Percentiles rank a stretch among this genome's conserved stretches.
Conservation (phyloP, 2,329 filamentous ascomycete species). For the Karstenula rhodostoma region DNA sequence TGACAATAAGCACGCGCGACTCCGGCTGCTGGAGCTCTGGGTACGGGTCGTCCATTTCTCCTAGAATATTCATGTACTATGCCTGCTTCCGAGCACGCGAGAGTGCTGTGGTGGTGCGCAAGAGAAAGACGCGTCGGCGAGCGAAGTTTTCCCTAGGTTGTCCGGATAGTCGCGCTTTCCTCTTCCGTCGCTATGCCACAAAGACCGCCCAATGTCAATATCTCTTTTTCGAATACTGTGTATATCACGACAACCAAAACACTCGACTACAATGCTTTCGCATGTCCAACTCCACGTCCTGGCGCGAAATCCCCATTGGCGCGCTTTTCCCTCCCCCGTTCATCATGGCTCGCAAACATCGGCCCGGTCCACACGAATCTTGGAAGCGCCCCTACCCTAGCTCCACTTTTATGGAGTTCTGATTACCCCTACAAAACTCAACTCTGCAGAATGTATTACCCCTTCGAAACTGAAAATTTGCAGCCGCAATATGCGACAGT, state of each 20-base stretch:
- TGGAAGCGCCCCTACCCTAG: slow-evolving; percentile 2
- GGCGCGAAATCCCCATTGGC: slow-evolving; percentile 3
- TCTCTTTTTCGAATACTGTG: not conserved
- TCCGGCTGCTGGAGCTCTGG: slow-evolving; percentile 63
- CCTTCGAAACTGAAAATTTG: slow-evolving; percentile 49
- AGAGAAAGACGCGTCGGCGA: not conserved
- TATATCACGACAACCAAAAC: not conserved
- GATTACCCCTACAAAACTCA: slow-evolving; percentile 44
- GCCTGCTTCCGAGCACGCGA: not conserved
- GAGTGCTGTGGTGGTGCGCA: not conserved
- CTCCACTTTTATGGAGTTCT: slow-evolving; percentile 22
- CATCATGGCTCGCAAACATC: slow-evolving; percentile 4
- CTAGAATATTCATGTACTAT: slow-evolving; percentile 16
- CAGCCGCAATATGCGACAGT: slow-evolving; percentile 4
- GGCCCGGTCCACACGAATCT: slow-evolving; percentile 12
- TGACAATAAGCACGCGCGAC: slow-evolving; percentile 85
- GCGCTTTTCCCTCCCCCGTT: slow-evolving; percentile 1
- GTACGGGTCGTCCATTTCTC: slow-evolving; percentile 36
- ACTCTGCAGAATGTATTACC: slow-evolving; percentile 37
- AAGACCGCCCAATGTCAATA: not conserved
- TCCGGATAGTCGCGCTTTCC: slow-evolving; percentile 10
- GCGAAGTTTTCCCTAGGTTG: slow-evolving; percentile 1
- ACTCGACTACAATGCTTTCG: too few species aligned
- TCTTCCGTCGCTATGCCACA: not conserved
- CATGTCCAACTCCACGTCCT: not conserved